These are phyloP conservation scores for Pyrus betulifolia DNA, from an alignment of 306 rosid genomes.

Conservation along the genomic window DNA sequence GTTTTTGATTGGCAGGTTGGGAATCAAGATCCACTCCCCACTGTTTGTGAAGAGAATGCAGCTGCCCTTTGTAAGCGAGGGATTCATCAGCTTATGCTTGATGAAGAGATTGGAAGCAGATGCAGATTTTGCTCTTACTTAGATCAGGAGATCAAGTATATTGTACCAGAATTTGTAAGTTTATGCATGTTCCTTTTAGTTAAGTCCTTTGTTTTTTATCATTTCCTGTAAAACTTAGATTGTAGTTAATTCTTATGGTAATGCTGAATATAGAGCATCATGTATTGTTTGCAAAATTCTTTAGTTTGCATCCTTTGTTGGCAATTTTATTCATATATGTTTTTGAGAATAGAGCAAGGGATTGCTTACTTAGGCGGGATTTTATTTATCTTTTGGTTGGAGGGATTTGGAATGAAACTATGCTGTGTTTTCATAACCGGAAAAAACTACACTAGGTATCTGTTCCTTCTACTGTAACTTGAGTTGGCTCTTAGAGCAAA, in stretches of 20 bases:
- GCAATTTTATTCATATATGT: neutral
- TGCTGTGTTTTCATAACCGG: neutral
- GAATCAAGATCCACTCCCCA: conserved; percentile 6
- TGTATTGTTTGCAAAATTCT: neutral
- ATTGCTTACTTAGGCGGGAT: neutral
- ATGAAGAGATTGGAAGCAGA: conserved; percentile 46
- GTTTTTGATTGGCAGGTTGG: conserved; percentile 30
- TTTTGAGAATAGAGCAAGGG: neutral
- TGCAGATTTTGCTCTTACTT: conserved; percentile 41
- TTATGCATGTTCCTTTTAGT: neutral
- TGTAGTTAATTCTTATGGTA: neutral
- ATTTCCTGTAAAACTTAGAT: neutral
- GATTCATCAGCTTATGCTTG: conserved; percentile 30
- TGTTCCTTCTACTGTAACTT: neutral
- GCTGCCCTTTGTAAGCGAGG: conserved; percentile 37
- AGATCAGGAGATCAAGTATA: conserved; percentile 31
- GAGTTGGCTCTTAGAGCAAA: neutral
- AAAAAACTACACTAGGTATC: too few relatives aligned
- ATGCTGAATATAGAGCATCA: neutral
- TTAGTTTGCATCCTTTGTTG: neutral
- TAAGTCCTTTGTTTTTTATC: neutral
- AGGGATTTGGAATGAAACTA: neutral
- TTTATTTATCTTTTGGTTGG: neutral
- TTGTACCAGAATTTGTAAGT: conserved; percentile 51
- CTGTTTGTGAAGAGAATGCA: conserved; percentile 3